Base-by-base conservation (phyloP, 345 rosid genomes). In the Pistacia atlantica region DNA sequence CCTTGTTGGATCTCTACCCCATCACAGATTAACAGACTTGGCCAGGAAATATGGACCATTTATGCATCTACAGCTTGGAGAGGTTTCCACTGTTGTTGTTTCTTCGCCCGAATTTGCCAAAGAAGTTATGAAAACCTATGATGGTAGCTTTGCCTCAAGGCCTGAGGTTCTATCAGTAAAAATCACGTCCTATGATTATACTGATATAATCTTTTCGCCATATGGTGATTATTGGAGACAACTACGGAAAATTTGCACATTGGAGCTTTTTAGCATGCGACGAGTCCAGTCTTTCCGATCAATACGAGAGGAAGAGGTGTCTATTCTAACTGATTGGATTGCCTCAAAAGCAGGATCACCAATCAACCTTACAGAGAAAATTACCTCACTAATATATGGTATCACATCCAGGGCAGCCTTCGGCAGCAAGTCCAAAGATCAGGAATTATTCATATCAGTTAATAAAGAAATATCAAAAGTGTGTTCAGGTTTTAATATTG, bases 51-150 rank as follows among this genome's bases (percentile, higher is more conserved):
- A 81, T 61, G 86, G 90, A 8, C 78, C 80, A 17, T 8, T 85
- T 18, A 85, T 87, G 84, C 80, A 85, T 55, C 77, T 83, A 0
- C 72, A 82, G 45, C 78, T 82, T 3, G 86, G 86, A 13, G 77
- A 80, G 64, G 63, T 78, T 14, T 37, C 80, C 17, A 52, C 65
- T 8, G 35, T 80, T 0, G 79, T 85, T 0, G 60, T 82, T 25
- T 84, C 89, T 5, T 84, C 83, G 0, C 75, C 84, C 1, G 61
- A 82, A 25, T 20, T 75, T 3, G 86, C 87, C 13, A 73, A 63
- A 38, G 77, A 82, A 48, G 73, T 82, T 8, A 65, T 87, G 79
- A 85, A 76, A 68, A 67, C 75, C 4, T 81, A 87, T 49, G 88
- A 83, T 33, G 4, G 77, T 37, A 67, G 13, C 33, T 85, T 87